Conservation (phyloP, 441 rosid species). For the Erysimum cheiri region DNA sequence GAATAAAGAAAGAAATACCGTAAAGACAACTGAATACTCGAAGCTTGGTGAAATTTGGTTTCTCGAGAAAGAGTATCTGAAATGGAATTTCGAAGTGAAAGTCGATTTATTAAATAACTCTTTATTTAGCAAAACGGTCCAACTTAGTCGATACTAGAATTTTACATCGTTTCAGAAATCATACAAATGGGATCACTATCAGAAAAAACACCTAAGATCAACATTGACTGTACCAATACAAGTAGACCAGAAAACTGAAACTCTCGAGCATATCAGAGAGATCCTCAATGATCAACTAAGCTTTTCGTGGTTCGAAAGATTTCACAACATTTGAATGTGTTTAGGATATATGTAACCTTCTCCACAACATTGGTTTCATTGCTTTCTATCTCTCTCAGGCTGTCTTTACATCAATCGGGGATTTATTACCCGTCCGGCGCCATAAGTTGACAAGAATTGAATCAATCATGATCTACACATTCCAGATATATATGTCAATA, state of each 20-base stretch:
- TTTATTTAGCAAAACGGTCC: too few species aligned
- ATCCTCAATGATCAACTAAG: neutral
- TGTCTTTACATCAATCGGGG: slow-evolving; percentile 51
- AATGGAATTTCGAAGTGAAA: too few species aligned
- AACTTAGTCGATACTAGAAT: neutral
- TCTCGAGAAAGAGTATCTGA: too few species aligned
- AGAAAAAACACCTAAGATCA: neutral
- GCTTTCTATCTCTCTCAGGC: slow-evolving; percentile 45
- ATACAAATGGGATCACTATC: slow-evolving; percentile 16
- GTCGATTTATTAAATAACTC: too few species aligned
- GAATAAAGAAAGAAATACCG: too few species aligned
- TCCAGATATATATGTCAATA: neutral
- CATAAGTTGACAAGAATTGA: slow-evolving; percentile 76
- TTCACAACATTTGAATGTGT: neutral
- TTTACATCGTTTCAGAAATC: slow-evolving; percentile 11
- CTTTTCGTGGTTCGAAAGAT: neutral
- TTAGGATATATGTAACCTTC: neutral
- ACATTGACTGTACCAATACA: neutral
- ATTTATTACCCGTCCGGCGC: slow-evolving; percentile 50
- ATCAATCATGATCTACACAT: slow-evolving; percentile 76
- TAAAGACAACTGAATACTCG: too few species aligned
- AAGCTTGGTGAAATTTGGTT: too few species aligned
- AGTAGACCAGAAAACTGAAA: neutral
- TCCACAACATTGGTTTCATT: slow-evolving; percentile 12
- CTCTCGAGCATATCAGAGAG: neutral